phyloP scores from a whole-genome alignment of 208 protist species.

The Acanthamoeba royreba region DNA sequence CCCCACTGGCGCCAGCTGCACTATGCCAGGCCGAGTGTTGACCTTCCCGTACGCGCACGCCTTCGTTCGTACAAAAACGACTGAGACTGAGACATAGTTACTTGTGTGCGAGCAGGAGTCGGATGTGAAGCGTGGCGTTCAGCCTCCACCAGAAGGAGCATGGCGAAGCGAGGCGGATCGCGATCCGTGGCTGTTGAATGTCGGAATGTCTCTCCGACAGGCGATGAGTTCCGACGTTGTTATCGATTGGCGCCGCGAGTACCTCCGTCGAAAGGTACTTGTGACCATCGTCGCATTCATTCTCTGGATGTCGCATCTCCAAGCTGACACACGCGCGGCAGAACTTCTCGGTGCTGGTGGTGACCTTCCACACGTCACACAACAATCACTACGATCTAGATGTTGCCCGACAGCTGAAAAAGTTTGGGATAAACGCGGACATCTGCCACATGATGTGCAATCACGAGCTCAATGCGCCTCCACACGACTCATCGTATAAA shows the following conservation, averaged over 20 bases:
- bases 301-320: no score
- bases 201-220: background rate
- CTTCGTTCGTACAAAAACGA: no score
- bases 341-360: background rate
- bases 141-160: background rate
- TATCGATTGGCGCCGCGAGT: background rate
- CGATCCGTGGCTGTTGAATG: background rate
- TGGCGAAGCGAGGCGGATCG: background rate
- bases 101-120: background rate
- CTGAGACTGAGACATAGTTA: no score
- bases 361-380: background rate
- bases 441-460: conserved; percentile 10
- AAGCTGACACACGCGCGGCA: no score
- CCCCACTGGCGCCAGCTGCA: background rate
- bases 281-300: no score
- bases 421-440: background rate
- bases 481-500: background rate
- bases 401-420: background rate
- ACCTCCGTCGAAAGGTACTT: background rate
- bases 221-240: background rate
- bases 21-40: background rate
- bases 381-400: background rate
- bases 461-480: background rate
- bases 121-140: background rate
- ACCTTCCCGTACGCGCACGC: background rate